Evolutionary conservation across 768 basidiomycete genomes (phyloP), one percentile per base, ranked within the genome.

Genomic region (Lyophyllum semitale): DNA sequence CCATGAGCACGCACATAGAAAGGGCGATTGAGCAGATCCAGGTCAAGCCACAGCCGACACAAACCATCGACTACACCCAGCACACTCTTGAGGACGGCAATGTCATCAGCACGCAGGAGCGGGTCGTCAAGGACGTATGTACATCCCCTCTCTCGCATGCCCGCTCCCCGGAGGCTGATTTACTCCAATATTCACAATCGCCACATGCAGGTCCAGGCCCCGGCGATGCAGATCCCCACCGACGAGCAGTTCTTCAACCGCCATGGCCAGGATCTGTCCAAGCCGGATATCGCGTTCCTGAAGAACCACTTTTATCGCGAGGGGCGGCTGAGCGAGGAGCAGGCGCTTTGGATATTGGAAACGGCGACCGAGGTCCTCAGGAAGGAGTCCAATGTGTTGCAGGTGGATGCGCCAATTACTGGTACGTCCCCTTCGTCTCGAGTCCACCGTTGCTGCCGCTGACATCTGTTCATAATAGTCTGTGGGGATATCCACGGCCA

Each of bases 261-360:
- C 50, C 73, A 75, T 49, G 74, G 77, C 26, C 81, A 85, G 63
- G 96, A 98, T 76, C 87, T 83, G 41, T 82, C 87, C 26, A 98
- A 96, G 71, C 96, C 96, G 9, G 93, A 98, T 71, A 80, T 98
- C 62, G 95, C 92, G 26, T 98, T 94, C 72, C 81, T 99, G 59
- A 99, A 98, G 79, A 98, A 98, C 66, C 97, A 99, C 74, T 98
- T 99, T 69, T 98, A 98, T 72, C 84, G 97, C 32, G 96, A 98
- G 71, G 96, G 96, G 0, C 79, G 95, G 48, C 63, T 98, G 62
- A 95, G 87, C 17, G 96, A 98, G 70, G 93, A 95, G 42, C 95
- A 98, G 70, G 97, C 97, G 3, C 68, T 97, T 59, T 97, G 88
- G 80, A 98, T 99, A 67, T 74, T 99, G 61, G 84, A 91, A 59